phyloP scores from a whole-genome alignment of 2,329 filamentous ascomycete species.

The Dactylellina cionopaga region DNA sequence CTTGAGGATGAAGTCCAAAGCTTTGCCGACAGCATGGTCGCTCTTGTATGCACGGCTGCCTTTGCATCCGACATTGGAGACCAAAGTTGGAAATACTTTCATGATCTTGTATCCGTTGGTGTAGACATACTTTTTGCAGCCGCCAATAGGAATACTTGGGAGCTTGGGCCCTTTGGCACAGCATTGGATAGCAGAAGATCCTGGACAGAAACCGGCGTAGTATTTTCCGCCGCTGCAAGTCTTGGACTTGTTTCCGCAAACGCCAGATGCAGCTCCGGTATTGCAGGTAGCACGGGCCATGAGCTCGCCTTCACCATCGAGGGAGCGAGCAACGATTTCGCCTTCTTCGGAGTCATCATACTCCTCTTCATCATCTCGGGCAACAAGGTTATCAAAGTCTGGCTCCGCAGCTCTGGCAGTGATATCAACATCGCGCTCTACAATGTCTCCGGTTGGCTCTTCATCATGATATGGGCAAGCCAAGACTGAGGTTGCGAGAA shows the following conservation, averaged over 20 bases:
- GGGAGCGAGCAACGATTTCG: constrained; percentile 30
- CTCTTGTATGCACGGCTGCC: constrained; percentile 55
- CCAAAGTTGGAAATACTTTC: constrained; percentile 59
- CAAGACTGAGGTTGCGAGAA: constrained; percentile 38
- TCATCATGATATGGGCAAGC: constrained; percentile 35
- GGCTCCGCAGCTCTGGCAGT: constrained; percentile 18
- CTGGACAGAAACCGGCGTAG: constrained; percentile 60
- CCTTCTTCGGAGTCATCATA: constrained; percentile 30
- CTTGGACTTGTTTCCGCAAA: constrained; percentile 38
- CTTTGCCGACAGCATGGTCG: constrained; percentile 57
- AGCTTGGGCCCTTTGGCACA: constrained; percentile 60
- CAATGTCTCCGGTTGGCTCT: constrained; percentile 1
- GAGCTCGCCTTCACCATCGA: constrained; percentile 28
- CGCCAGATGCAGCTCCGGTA: constrained; percentile 31
- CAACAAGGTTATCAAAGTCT: constrained; percentile 24
- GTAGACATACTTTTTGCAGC: constrained; percentile 61
- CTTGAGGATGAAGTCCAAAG: constrained; percentile 59
- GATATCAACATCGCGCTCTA: constrained; percentile 34
- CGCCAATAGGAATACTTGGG: constrained; percentile 59
- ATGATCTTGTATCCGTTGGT: constrained; percentile 60
- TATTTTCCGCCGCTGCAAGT: constrained; percentile 29
- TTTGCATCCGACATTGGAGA: constrained; percentile 57
- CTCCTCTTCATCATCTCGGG: constrained; percentile 29
- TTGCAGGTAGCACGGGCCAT: constrained; percentile 39
- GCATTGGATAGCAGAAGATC: constrained; percentile 61